A percentile compares a stretch with the other conserved stretches of the same genome.
These are phyloP conservation scores for Irpex lacteus DNA, from an alignment of 1,284 basidiomycete genomes.

Conservation along the genomic window DNA sequence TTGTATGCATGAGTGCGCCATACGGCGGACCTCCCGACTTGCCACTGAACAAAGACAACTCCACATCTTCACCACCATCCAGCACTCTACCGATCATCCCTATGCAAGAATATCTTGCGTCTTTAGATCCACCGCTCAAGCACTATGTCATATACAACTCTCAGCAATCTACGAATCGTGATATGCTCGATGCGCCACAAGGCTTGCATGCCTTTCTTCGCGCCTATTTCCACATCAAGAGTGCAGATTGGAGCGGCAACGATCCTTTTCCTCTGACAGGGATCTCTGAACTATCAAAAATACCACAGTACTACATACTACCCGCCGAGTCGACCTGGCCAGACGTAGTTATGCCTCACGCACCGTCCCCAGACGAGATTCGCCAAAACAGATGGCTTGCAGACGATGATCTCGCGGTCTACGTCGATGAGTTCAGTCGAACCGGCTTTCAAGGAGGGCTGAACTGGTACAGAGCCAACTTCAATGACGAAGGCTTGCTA, in stretches of 20 bases:
- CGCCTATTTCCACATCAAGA: conserved; percentile 59
- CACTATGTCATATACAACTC: conserved; percentile 56
- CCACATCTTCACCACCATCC: not conserved
- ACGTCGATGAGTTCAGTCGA: conserved; percentile 44
- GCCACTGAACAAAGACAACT: conserved; percentile 18
- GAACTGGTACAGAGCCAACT: conserved; percentile 44
- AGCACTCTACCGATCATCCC: not conserved
- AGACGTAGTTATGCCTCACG: conserved; percentile 35
- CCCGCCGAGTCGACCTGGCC: conserved; percentile 50
- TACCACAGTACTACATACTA: conserved; percentile 69
- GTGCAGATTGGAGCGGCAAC: conserved; percentile 49
- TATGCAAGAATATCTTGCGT: conserved; percentile 31
- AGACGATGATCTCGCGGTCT: conserved; percentile 47
- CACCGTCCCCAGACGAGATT: conserved; percentile 25
- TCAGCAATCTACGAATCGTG: conserved; percentile 41
- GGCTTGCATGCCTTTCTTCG: conserved; percentile 51
- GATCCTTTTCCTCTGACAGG: conserved; percentile 37
- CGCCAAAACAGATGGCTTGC: conserved; percentile 42
- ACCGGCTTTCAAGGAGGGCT: conserved; percentile 65
- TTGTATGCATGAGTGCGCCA: conserved; percentile 60
- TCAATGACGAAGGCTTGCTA: conserved; percentile 10
- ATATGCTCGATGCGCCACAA: conserved; percentile 40
- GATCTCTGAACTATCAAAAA: conserved; percentile 32
- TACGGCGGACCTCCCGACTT: conserved; percentile 44
- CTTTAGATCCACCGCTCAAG: conserved; percentile 50